Evolutionary conservation across 2,329 filamentous ascomycete species (phyloP), one percentile per base, ranked within the genome.

Genomic region (Alternaria triticina): DNA sequence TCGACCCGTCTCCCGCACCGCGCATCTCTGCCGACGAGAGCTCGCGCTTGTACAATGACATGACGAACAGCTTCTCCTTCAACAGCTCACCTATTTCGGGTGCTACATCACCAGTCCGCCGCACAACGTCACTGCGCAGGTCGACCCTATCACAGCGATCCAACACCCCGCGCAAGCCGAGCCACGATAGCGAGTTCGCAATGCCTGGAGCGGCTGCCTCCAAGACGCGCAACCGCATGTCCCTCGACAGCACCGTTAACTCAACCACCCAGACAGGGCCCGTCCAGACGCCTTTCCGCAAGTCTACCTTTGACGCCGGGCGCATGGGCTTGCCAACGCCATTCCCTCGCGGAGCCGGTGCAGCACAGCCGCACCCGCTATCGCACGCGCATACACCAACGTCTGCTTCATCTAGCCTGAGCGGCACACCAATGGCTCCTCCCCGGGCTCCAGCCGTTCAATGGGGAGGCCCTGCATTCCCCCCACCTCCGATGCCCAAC

Each of bases 371-470:
- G 17, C 95, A 97, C 77, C 95, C 95, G 20, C 84, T 97, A 22
- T 97, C 95, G 7, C 89, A 93, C 66, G 92, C 93, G 0, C 85
- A 97, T 70, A 96, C 92, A 0, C 93, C 94, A 4, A 97, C 94
- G 1, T 95, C 93, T 1, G 96, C 94, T 3, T 89, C 86, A 57
- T 95, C 93, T 6, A 96, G 90, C 74, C 78, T 95, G 46, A 85
- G 86, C 1, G 92, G 94, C 66, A 72, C 72, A 25, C 74, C 73
- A 28, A 70, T 72, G 65, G 87, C 88, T 8, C 73, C 74, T 22
- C 72, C 71, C 44, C 69, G 79, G 84, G 65, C 74, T 17, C 70
- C 71, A 6, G 65, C 69, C 12, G 49, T 62, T 33, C 60, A 62
- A 20, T 67, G 50, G 54, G 50, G 44, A 11, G 50, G 49, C 30